phyloP scores from a whole-genome alignment of 108 stramenopile genomes.

The Nitzschia palea region DNA sequence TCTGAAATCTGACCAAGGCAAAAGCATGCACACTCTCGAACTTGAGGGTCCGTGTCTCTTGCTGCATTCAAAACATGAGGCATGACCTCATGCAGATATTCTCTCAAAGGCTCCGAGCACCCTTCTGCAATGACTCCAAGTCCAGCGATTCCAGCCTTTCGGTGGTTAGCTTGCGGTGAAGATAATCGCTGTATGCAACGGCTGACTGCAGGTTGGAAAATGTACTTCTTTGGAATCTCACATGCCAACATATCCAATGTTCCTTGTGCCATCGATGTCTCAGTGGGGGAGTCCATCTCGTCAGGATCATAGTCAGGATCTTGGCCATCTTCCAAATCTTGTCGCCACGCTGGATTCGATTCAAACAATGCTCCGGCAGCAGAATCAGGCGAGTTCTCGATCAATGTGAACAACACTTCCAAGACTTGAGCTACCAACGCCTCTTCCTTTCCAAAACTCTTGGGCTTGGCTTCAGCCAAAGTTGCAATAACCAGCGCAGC shows the following conservation, averaged over 20 bases:
- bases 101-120: constrained; percentile 79
- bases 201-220: constrained; percentile 86
- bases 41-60: constrained; percentile 80
- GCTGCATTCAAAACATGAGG: constrained; percentile 84
- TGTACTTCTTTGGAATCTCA: constrained; percentile 93
- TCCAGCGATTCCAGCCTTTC: constrained; percentile 95
- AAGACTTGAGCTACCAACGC: constrained; percentile 61
- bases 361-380: constrained; percentile 95
- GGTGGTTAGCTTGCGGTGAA: constrained; percentile 68
- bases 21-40: constrained; percentile 97
- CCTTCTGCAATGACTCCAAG: constrained; percentile 97
- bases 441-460: constrained; percentile 85
- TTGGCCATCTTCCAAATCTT: constrained; percentile 71
- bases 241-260: constrained; percentile 95
- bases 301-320: constrained; percentile 79
- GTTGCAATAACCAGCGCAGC: constrained; percentile 91
- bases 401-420: constrained; percentile 84
- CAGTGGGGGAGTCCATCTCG: constrained; percentile 79
- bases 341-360: constrained; percentile 85
- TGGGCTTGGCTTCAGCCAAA: constrained; percentile 92
- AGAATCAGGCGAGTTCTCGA: constrained; percentile 84
- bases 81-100: constrained; percentile 77
- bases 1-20: constrained; percentile 95
- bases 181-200: constrained; percentile 83
- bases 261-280: constrained; percentile 94